phyloP scores from a whole-genome alignment of 2,329 filamentous ascomycete genomes.

The Huntiella abstrusa region DNA sequence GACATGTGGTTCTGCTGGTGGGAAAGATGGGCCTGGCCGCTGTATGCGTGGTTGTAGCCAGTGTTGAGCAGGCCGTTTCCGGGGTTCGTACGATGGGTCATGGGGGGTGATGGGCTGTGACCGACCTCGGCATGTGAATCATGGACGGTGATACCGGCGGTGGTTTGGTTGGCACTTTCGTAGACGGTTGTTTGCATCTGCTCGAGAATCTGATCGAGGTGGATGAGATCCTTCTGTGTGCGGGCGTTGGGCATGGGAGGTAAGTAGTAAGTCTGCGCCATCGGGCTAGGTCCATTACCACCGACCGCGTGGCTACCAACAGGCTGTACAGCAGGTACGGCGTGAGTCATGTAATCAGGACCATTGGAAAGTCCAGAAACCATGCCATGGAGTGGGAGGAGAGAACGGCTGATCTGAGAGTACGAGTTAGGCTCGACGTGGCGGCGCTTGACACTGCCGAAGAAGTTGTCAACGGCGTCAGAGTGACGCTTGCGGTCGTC shows the following conservation, averaged over 20 bases:
- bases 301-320: conserved; percentile 38
- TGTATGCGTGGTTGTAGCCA: conserved; percentile 14
- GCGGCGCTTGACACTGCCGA: conserved; percentile 78
- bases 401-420: conserved; percentile 71
- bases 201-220: conserved; percentile 87
- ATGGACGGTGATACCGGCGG: conserved; percentile 59
- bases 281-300: conserved; percentile 27
- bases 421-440: conserved; percentile 83
- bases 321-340: conserved; percentile 21
- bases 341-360: conserved; percentile 35
- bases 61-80: conserved; percentile 15
- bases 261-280: conserved; percentile 60
- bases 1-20: conserved; percentile 35
- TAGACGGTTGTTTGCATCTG: conserved; percentile 94
- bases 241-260: conserved; percentile 74
- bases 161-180: conserved; percentile 70
- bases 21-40: conserved; percentile 15
- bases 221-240: conserved; percentile 82
- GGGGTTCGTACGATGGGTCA: conserved; percentile 19
- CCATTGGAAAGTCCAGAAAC: conserved; percentile 39
- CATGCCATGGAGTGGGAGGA: conserved; percentile 62
- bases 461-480: conserved; percentile 84
- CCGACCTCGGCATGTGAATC: conserved; percentile 46
- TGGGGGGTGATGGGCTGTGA: conserved; percentile 34
- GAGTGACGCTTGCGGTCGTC: conserved; percentile 70